Percentiles rank a stretch among this genome's conserved stretches.
Evolutionary conservation across 2,329 filamentous ascomycete genomes (phyloP).

Genomic region (Triangularia setosa): DNA sequence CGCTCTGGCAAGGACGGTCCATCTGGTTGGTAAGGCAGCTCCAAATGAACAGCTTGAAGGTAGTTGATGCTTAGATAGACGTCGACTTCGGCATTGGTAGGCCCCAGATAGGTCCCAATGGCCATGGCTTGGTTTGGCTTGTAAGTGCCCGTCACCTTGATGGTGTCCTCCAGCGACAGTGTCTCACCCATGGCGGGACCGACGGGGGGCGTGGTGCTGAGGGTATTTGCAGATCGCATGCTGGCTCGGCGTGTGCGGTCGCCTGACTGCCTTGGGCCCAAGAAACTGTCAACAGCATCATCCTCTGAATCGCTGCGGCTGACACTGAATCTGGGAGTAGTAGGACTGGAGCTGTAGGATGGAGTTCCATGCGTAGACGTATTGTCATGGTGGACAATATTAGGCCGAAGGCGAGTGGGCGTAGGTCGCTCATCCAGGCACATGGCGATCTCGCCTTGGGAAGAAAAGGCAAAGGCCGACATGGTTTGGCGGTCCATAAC

Average conservation of each 20-base stretch:
- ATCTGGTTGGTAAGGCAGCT: conserved; percentile 42
- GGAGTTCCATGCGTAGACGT: conserved; percentile 37
- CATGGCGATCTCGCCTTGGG: conserved; percentile 57
- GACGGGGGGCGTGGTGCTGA: conserved; percentile 55
- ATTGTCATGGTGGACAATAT: conserved; percentile 30
- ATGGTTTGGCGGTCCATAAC: conserved; percentile 60
- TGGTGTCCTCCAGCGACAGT: conserved; percentile 54
- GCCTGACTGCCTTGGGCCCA: conserved; percentile 44
- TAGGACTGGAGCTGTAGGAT: conserved; percentile 47
- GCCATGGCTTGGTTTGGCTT: conserved; percentile 61
- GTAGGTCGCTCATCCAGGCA: conserved; percentile 54
- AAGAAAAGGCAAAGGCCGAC: conserved; percentile 58
- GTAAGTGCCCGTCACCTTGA: conserved; percentile 55
- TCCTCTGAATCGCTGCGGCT: conserved; percentile 64
- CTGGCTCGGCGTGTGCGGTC: conserved; percentile 40
- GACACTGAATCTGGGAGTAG: conserved; percentile 48
- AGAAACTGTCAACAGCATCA: conserved; percentile 57
- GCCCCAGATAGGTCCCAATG: conserved; percentile 53
- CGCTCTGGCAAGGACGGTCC: conserved; percentile 42
- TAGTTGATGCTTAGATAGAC: conserved; percentile 55
- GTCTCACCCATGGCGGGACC: conserved; percentile 35
- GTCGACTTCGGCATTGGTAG: conserved; percentile 49
- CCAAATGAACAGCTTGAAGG: conserved; percentile 48
- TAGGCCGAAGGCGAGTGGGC: conserved; percentile 42
- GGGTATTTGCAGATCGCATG: conserved; percentile 38